Evolutionary conservation across 192 early-diverging fungal species (phyloP).

Genomic region (Chytriomyces sp.): DNA sequence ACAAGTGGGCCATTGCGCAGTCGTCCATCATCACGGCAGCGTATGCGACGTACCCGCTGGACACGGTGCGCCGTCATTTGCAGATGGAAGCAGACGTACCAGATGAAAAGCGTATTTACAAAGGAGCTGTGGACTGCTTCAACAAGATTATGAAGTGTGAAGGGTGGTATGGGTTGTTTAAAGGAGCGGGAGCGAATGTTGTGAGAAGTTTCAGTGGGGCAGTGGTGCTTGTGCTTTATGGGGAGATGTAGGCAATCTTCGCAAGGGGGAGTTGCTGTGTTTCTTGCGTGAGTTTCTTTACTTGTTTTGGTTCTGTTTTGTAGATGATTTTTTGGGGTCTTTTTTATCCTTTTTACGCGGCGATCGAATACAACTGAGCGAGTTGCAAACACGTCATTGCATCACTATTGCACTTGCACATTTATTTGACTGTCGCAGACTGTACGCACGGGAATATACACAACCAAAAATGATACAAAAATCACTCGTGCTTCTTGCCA

Average conservation of each 20-base stretch:
- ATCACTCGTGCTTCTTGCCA: not conserved
- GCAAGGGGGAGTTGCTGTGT: not conserved
- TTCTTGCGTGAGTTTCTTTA: not conserved
- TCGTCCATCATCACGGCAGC: slow-evolving; percentile 71
- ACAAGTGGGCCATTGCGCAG: slow-evolving; percentile 41
- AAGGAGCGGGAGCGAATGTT: slow-evolving; percentile 97
- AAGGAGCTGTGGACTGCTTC: slow-evolving; percentile 81
- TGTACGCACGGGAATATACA: not conserved
- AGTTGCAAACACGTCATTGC: too few species aligned
- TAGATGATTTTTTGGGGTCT: not conserved
- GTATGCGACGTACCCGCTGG: slow-evolving; percentile 92
- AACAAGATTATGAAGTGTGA: slow-evolving; percentile 86
- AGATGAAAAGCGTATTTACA: slow-evolving; percentile 71
- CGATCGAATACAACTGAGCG: not conserved
- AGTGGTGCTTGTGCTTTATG: slow-evolving; percentile 79
- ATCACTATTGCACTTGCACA: too few species aligned
- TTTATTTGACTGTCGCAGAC: not conserved
- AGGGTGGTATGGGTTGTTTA: slow-evolving; percentile 92
- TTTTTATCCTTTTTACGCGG: not conserved
- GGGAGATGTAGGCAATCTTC: slow-evolving; percentile 43
- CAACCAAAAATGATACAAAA: not conserved
- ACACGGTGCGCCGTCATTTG: slow-evolving; percentile 95
- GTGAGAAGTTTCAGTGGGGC: slow-evolving; percentile 96
- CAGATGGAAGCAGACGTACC: slow-evolving; percentile 87
- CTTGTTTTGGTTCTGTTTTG: not conserved